These are phyloP conservation scores for Colletotrichum horii DNA, from an alignment of 2,329 filamentous ascomycete genomes.

Conservation along the genomic window DNA sequence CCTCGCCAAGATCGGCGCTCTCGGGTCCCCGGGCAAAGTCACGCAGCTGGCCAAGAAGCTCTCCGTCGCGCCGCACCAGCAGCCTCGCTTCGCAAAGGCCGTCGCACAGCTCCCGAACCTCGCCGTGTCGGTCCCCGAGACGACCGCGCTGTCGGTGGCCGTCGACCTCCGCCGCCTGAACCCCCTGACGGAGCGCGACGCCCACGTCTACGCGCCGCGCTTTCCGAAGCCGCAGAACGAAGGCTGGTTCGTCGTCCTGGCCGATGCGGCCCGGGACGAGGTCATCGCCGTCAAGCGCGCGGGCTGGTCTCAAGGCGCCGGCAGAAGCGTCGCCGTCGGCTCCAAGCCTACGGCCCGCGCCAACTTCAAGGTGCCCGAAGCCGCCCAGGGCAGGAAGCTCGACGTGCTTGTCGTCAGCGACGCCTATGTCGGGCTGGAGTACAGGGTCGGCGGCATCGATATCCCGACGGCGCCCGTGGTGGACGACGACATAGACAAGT, in stretches of 20 bases:
- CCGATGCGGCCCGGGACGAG: slow-evolving; percentile 71
- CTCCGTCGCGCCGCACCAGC: slow-evolving; percentile 48
- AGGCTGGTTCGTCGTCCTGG: slow-evolving; percentile 87
- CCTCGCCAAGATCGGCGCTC: slow-evolving; percentile 47
- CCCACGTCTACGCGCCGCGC: slow-evolving; percentile 81
- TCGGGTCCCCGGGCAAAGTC: slow-evolving; percentile 36
- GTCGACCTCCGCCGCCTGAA: slow-evolving; percentile 73
- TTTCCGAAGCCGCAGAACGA: slow-evolving; percentile 96
- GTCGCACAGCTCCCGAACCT: slow-evolving; percentile 73
- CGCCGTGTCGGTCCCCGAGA: slow-evolving; percentile 61
- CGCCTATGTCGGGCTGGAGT: slow-evolving; percentile 79
- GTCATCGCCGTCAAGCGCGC: slow-evolving; percentile 86
- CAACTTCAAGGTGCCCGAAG: slow-evolving; percentile 64
- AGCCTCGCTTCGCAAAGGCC: slow-evolving; percentile 61
- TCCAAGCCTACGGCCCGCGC: slow-evolving; percentile 58
- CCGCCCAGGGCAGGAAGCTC: slow-evolving; percentile 61
- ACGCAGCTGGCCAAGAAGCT: slow-evolving; percentile 56
- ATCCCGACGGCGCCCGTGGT: slow-evolving; percentile 56
- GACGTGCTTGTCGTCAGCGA: slow-evolving; percentile 85
- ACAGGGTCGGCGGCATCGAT: slow-evolving; percentile 52
- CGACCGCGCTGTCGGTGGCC: slow-evolving; percentile 67
- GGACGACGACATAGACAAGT: slow-evolving; percentile 50
- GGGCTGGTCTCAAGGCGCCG: slow-evolving; percentile 62
- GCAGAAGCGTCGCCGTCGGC: slow-evolving; percentile 39
- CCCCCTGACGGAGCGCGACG: slow-evolving; percentile 66